Conservation (phyloP, 192 early-diverging fungal genomes). For the Backusella australiensis region DNA sequence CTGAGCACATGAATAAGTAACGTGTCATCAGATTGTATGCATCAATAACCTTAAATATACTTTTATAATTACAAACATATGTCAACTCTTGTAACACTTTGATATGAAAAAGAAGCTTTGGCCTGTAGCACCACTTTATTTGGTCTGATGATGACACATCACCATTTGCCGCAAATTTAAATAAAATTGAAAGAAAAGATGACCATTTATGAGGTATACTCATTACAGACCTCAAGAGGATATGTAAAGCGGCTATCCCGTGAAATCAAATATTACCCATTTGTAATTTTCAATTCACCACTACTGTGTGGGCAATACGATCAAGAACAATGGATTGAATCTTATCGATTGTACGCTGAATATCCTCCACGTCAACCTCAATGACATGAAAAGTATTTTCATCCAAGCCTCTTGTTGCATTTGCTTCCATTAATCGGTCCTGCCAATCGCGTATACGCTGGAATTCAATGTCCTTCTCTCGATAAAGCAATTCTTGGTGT, state of each 20-base stretch:
- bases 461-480: not conserved
- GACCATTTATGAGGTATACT: no score
- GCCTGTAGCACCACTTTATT: not conserved
- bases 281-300: not conserved
- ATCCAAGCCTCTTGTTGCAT: not conserved
- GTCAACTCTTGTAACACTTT: not conserved
- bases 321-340: slow-evolving; percentile 12
- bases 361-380: slow-evolving; percentile 3
- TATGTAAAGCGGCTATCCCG: not conserved
- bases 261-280: no score
- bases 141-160: not conserved
- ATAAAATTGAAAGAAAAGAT: not conserved
- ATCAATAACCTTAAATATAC: not conserved
- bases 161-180: not conserved
- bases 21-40: not conserved
- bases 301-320: slow-evolving; percentile 1
- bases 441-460: slow-evolving; percentile 2
- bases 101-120: not conserved
- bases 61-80: not conserved
- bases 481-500: slow-evolving; percentile 7
- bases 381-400: not conserved
- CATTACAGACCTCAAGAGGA: no score
- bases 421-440: not conserved
- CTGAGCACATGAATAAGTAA: not conserved
- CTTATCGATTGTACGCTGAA: slow-evolving; percentile 5